Evolutionary conservation across 768 basidiomycete genomes (phyloP), one percentile per base, ranked within the genome.

Genomic region (Mycena sanguinolenta): DNA sequence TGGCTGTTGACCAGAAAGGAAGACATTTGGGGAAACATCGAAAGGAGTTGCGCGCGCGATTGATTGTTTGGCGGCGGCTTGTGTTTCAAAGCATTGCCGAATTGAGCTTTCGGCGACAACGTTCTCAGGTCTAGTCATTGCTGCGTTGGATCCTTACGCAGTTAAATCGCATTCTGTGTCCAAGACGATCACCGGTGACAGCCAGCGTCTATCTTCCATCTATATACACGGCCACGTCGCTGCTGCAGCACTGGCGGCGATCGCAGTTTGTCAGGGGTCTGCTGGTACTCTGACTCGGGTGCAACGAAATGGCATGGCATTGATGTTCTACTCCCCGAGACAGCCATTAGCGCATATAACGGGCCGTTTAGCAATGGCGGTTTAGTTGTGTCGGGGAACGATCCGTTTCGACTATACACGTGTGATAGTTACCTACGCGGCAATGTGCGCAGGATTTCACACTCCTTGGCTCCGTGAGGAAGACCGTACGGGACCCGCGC

Each of bases 1-100:
- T 75, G 79, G 58, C 76, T 73, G 55, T 52, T 71, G 69, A 52
- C 62, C 16, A 71, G 60, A 50, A 71, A 71, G 14, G 70, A 66
- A 28, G 69, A 57, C 69, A 70, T 70, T 42, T 63, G 62, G 32
- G 69, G 58, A 61, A 70, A 65, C 3, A n/a, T n/a, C n/a, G n/a
- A n/a, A n/a, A n/a, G 69, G 66, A 64, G 66, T 70, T 16, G 13
- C 42, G 34, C 30, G 52, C 50, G 53, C 4, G 25, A 36, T n/a
- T n/a, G n/a, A 19, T 1, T 60, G 58, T 66, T 66, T 58, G 57
- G 34, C 50, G 36, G 1, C 9, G 27, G 1, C 25, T 30, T 66
- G 23, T 17, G 58, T 28, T 42, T 7, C n/a, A 49, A 57, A 58
- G 13, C 49, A 34, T 10, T 34, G 32, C 32, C 10, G 32, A 34